Evolutionary conservation across 2,329 filamentous ascomycete species (phyloP).

Genomic region (Calycina herbarum): DNA sequence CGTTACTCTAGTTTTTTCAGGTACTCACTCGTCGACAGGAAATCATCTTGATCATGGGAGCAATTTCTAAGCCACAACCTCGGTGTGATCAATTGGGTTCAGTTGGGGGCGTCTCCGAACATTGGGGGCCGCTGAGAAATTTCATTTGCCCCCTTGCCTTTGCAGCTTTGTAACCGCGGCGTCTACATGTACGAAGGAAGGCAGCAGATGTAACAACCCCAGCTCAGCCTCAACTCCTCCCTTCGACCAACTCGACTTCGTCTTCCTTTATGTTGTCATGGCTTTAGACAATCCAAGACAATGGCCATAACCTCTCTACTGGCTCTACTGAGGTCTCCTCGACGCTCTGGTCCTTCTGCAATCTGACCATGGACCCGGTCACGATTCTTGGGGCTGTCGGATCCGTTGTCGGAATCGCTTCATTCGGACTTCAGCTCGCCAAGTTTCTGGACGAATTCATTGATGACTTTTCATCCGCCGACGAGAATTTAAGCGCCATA

Average conservation of each 20-base stretch:
- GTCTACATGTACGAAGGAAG: neutral
- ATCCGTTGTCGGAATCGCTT: constrained; percentile 12
- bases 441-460: constrained; percentile 8
- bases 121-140: constrained; percentile 2
- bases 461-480: neutral
- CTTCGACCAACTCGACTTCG: neutral
- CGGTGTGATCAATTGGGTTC: too few relatives aligned
- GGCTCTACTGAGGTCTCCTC: neutral
- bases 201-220: neutral
- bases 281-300: neutral
- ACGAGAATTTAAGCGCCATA: neutral
- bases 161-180: neutral
- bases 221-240: neutral
- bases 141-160: neutral
- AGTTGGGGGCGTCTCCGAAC: neutral
- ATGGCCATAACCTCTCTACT: neutral
- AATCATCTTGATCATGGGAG: too few relatives aligned
- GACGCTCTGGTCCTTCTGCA: neutral
- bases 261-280: neutral
- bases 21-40: too few relatives aligned
- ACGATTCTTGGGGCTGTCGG: constrained; percentile 9
- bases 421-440: constrained; percentile 8
- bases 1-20: too few relatives aligned
- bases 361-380: constrained; percentile 12
- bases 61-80: too few relatives aligned